Evolutionary conservation across 2,329 filamentous ascomycete genomes (phyloP).

Genomic region (Aspergillus chevalieri): DNA sequence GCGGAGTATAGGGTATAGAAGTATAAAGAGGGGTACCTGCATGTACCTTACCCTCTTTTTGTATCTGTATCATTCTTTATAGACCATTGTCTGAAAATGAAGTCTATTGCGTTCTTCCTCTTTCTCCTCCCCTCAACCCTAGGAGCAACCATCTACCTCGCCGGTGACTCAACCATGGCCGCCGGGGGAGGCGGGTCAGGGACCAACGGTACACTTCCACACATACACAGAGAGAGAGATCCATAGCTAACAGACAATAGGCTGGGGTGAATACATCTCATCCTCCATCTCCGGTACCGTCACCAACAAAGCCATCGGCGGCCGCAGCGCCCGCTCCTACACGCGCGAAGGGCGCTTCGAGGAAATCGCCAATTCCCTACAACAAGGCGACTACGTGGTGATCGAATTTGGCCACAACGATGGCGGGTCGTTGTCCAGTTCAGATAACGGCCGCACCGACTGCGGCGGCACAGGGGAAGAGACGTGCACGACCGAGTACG

Average conservation of each 20-base stretch:
- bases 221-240: not conserved
- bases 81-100: constrained; percentile 12
- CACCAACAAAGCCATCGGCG: constrained; percentile 60
- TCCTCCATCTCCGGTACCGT: constrained; percentile 46
- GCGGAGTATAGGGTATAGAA: too few species aligned
- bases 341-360: constrained; percentile 61
- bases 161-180: constrained; percentile 34
- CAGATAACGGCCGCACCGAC: constrained; percentile 58
- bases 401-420: constrained; percentile 72
- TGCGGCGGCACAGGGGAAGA: constrained; percentile 52
- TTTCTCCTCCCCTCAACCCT: constrained; percentile 19
- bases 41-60: too few species aligned
- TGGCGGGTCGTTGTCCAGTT: constrained; percentile 50
- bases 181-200: constrained; percentile 13
- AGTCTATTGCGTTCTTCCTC: constrained; percentile 11
- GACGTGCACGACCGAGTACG: constrained; percentile 49
- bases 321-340: constrained; percentile 61
- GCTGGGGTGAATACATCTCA: constrained; percentile 59
- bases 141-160: constrained; percentile 24
- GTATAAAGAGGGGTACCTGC: too few species aligned
- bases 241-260: constrained; percentile 25
- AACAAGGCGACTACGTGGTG: constrained; percentile 58
- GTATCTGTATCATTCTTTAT: not conserved
- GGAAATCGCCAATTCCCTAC: constrained; percentile 48
- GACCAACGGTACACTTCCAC: constrained; percentile 15